Base-by-base conservation (phyloP, 768 basidiomycete species). In the Rhodotorula graminis region DNA sequence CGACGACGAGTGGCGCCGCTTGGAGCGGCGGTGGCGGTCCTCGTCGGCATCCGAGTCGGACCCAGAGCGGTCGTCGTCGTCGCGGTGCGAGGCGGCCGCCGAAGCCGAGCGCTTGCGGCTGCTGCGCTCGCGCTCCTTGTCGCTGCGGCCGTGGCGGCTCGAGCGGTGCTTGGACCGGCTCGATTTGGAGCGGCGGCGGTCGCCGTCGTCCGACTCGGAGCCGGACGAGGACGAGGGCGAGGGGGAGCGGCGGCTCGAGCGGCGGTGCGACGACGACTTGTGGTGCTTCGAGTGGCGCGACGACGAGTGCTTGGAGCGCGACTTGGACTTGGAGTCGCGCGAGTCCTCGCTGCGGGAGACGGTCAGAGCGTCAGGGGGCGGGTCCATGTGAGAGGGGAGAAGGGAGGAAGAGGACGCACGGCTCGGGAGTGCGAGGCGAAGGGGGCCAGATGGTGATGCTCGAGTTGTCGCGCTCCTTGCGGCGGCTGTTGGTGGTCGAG, bases 381-480 rank as follows among this genome's bases (percentile, higher is more conserved):
- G 37, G 14, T 18, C 27, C 18, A 25, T 52, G 33, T 0, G 8
- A n/a, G 1, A n/a, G 62, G 15, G 7, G 21, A 12, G 42, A 9
- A 23, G 44, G 50, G 55, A 61, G 50, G 47, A 56, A 56, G 18
- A n/a, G 53, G 29, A 70, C 65, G 29, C 23, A 76, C 71, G 90
- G 86, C 50, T 85, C 82, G 66, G 87, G 87, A 18, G 84, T 86
- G 74, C 88, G 89, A 0, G 92, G 92, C 6, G 92, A 93, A 8
- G 87, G 81, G 3, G 92, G 92, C 92, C 92, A 93, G n/a, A 91
- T 84, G 75, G 85, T 84, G 3, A 87, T 80, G 11, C 83, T 84
- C 16, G 82, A 85, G 10, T 76, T 83, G 75, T 87, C 87, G 61
- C 92, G 84, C 79, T 92, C 88, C 60, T 83, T 79, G 67, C 90